Evolutionary conservation across 352 stramenopile genomes (phyloP).

Genomic region (Phytophthora brassicae): DNA sequence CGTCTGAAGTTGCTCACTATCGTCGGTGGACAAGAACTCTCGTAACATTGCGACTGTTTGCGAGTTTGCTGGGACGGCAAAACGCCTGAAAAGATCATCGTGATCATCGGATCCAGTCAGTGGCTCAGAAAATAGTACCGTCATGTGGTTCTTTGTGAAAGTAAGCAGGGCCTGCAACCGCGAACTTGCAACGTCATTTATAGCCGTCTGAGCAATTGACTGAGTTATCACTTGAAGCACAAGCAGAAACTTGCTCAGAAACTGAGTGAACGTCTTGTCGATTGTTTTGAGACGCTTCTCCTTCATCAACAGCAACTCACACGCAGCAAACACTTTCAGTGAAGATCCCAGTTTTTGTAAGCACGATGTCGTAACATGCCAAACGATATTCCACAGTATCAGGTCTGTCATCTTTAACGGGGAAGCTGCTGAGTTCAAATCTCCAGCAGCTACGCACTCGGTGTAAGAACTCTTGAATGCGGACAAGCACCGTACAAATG

Average conservation of each 20-base stretch:
- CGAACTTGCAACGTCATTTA: not conserved
- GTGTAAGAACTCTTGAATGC: slow-evolving; percentile 16
- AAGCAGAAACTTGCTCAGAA: slow-evolving; percentile 4
- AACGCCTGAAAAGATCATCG: slow-evolving; percentile 1
- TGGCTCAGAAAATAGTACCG: not conserved
- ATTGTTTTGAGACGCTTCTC: slow-evolving; percentile 4
- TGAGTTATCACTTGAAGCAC: slow-evolving; percentile 13
- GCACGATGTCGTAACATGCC: slow-evolving; percentile 28
- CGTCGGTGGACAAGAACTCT: not conserved
- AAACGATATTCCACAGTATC: slow-evolving; percentile 41
- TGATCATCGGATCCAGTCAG: not conserved
- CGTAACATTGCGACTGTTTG: slow-evolving; percentile 12
- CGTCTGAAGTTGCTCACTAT: not conserved
- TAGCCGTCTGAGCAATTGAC: not conserved
- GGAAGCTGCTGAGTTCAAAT: slow-evolving; percentile 8
- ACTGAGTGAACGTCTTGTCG: slow-evolving; percentile 9
- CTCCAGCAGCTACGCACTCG: slow-evolving; percentile 8
- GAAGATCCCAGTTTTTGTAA: slow-evolving; percentile 23
- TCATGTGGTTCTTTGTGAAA: slow-evolving; percentile 20
- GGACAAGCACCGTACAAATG: slow-evolving; percentile 12
- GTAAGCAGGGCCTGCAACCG: slow-evolving; percentile 19
- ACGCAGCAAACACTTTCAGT: slow-evolving; percentile 14
- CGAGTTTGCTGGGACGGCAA: slow-evolving; percentile 10
- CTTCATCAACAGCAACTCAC: slow-evolving; percentile 18
- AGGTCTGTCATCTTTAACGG: slow-evolving; percentile 10